phyloP scores from a whole-genome alignment of 257 asterid genomes.

The Anisodus tanguticus region DNA sequence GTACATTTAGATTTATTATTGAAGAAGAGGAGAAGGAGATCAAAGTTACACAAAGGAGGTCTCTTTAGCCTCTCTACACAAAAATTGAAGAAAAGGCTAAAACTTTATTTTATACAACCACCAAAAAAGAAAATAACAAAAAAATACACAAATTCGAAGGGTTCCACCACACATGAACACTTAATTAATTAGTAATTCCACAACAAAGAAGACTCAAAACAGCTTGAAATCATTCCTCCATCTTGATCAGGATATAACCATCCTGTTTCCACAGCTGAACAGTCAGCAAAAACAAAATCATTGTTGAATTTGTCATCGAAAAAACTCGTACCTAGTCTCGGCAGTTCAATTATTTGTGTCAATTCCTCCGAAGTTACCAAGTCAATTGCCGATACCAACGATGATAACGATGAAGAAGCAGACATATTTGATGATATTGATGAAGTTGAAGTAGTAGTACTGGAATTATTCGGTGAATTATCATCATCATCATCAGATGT shows the following conservation, averaged over 20 bases:
- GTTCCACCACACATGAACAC: neutral
- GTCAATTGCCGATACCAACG: conserved; percentile 47
- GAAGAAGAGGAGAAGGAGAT: neutral
- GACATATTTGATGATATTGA: conserved; percentile 14
- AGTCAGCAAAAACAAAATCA: conserved; percentile 55
- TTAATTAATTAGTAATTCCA: conserved; percentile 55
- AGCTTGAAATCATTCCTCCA: conserved; percentile 28
- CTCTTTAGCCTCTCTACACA: conserved; percentile 29
- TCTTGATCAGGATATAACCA: conserved; percentile 53
- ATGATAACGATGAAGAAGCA: conserved; percentile 44
- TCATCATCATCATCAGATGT: neutral
- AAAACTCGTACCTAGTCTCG: conserved; percentile 55
- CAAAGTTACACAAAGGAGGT: neutral
- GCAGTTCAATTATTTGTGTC: conserved; percentile 74
- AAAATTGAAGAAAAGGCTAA: conserved; percentile 22
- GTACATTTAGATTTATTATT: conserved; percentile 39
- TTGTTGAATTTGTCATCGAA: conserved; percentile 47
- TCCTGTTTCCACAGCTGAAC: conserved; percentile 41
- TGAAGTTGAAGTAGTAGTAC: conserved; percentile 27
- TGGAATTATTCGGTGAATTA: neutral
- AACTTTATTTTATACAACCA: neutral
- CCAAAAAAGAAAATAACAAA: too few relatives aligned
- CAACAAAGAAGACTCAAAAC: conserved; percentile 46
- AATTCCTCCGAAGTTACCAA: conserved; percentile 59
- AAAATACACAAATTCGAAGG: neutral